phyloP scores from a whole-genome alignment of 306 rosid genomes.

The Casuarina glauca region DNA sequence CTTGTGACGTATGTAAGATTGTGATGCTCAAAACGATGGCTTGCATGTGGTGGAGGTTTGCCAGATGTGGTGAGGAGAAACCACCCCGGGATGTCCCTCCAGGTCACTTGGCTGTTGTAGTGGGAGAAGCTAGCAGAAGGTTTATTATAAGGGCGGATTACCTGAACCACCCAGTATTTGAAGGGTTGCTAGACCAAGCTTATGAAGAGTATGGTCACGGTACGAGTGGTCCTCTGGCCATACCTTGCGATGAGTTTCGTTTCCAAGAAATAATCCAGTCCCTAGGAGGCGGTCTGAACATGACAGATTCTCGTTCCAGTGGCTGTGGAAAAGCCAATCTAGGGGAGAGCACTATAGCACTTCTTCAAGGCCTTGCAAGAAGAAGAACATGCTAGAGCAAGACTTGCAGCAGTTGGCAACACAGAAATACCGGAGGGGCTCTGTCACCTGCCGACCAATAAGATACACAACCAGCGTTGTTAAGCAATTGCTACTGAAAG shows the following conservation, averaged over 20 bases:
- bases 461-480: constrained; percentile 27
- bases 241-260: constrained; percentile 49
- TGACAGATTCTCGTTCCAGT: constrained; percentile 29
- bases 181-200: constrained; percentile 44
- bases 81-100: constrained; percentile 39
- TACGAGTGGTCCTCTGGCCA: constrained; percentile 43
- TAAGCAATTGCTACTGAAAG: constrained; percentile 9
- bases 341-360: constrained; percentile 26
- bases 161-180: constrained; percentile 29
- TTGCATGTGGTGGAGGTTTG: constrained; percentile 42
- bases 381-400: constrained; percentile 24
- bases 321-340: constrained; percentile 30
- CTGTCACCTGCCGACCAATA: constrained; percentile 15
- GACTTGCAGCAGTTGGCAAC: constrained; percentile 18
- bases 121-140: constrained; percentile 21
- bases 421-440: constrained; percentile 8
- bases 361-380: constrained; percentile 39
- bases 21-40: constrained; percentile 26
- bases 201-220: constrained; percentile 45
- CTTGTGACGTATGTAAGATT: constrained; percentile 2
- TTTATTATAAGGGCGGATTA: constrained; percentile 7
- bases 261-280: constrained; percentile 46
- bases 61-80: constrained; percentile 24
- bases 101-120: constrained; percentile 30
- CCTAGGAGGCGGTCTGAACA: constrained; percentile 25